A percentile compares a stretch with the other conserved stretches of the same genome.
Evolutionary conservation across 2,329 filamentous ascomycete species (phyloP).

Genomic region (Ophiostoma populinum): DNA sequence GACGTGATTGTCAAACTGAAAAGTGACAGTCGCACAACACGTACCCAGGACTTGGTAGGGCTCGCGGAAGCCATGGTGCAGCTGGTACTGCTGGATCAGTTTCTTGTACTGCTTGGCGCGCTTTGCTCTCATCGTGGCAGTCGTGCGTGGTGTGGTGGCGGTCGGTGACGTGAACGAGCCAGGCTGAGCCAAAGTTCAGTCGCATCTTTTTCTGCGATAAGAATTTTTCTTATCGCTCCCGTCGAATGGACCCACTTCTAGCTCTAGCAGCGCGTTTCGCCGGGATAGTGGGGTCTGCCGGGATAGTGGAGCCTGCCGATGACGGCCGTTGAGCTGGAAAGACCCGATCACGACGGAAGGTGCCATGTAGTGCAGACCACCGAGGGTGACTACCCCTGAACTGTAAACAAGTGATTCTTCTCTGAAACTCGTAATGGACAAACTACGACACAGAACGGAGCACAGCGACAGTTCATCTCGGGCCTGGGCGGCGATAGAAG

Average conservation of each 20-base stretch:
- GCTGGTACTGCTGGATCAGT: slow-evolving; percentile 81
- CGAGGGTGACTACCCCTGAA: no score
- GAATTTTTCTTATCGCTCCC: slow-evolving; percentile 8
- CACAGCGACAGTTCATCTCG: no score
- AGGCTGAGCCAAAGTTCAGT: no score
- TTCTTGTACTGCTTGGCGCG: slow-evolving; percentile 46
- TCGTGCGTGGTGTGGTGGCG: neutral
- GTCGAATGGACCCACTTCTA: slow-evolving; percentile 1
- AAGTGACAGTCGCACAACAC: slow-evolving; percentile 9
- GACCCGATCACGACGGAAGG: no score
- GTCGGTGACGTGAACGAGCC: neutral
- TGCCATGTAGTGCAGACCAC: no score
- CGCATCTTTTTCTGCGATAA: slow-evolving; percentile 8
- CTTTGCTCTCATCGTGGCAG: slow-evolving; percentile 11
- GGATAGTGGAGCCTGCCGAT: no score
- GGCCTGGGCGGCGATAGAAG: no score
- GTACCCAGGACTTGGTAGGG: slow-evolving; percentile 76
- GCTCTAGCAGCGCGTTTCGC: neutral
- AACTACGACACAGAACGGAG: no score
- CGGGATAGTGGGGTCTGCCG: no score
- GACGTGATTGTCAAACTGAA: neutral
- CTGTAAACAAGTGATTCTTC: no score
- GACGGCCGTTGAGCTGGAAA: no score
- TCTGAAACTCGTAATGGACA: no score
- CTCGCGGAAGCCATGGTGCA: slow-evolving; percentile 79